phyloP scores from a whole-genome alignment of 306 rosid species.

The Gynostemma pentaphyllum region DNA sequence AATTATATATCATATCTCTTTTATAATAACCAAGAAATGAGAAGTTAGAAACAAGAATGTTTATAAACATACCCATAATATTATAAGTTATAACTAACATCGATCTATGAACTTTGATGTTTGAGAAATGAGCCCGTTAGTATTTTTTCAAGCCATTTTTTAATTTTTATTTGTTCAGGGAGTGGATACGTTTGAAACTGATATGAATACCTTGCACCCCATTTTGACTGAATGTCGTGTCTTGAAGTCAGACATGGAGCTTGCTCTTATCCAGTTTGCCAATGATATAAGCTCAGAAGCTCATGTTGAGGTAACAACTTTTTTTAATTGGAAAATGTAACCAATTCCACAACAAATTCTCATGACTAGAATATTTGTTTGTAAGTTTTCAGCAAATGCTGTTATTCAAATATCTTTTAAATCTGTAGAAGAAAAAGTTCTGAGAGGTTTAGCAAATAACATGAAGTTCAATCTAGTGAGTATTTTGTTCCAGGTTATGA shows the following conservation, averaged over 20 bases:
- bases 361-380: neutral
- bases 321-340: neutral
- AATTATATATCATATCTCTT: neutral
- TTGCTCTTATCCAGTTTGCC: slow-evolving; percentile 73
- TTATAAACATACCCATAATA: neutral
- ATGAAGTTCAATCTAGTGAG: neutral
- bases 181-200: slow-evolving; percentile 50
- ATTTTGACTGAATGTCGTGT: slow-evolving; percentile 85
- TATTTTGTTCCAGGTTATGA: slow-evolving; percentile 54
- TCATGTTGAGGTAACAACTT: slow-evolving; percentile 59
- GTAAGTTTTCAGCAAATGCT: neutral
- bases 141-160: neutral
- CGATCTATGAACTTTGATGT: neutral
- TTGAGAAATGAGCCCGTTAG: neutral
- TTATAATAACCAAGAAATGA: neutral
- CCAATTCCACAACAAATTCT: neutral
- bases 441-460: neutral
- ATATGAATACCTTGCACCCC: slow-evolving; percentile 67
- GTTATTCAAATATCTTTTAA: neutral
- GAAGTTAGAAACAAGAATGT: neutral
- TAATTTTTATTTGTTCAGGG: slow-evolving; percentile 31
- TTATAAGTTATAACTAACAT: neutral
- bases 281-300: slow-evolving; percentile 93
- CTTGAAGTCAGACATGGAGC: slow-evolving; percentile 71
- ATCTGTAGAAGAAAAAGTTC: neutral